Conservation (phyloP, 2,329 filamentous ascomycete genomes). For the Amauroascus verrucosus region DNA sequence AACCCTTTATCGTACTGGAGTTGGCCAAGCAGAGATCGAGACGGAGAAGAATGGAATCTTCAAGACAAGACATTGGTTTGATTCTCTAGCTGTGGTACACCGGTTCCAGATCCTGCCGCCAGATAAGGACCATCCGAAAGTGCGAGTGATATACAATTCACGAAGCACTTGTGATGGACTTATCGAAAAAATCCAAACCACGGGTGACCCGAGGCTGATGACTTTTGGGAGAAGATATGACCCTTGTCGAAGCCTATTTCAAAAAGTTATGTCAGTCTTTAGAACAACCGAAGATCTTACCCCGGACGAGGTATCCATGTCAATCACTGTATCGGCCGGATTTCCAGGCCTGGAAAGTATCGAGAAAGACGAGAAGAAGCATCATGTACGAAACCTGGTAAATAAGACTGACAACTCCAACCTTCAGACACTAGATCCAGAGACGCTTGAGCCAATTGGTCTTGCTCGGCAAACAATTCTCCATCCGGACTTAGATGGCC, state of each 20-base stretch:
- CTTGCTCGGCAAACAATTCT: conserved; percentile 50
- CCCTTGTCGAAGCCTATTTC: conserved; percentile 62
- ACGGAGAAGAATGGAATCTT: conserved; percentile 50
- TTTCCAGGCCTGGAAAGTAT: conserved; percentile 46
- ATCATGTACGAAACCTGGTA: conserved; percentile 41
- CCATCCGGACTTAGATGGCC: conserved; percentile 59
- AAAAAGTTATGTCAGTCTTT: conserved; percentile 59
- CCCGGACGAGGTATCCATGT: conserved; percentile 45
- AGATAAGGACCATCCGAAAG: conserved; percentile 22
- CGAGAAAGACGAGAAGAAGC: conserved; percentile 18
- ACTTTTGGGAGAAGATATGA: conserved; percentile 64
- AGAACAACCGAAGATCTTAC: conserved; percentile 19
- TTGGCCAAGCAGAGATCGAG: conserved; percentile 55
- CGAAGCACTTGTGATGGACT: conserved; percentile 56
- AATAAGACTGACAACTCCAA: conserved; percentile 50
- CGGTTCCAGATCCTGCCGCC: conserved; percentile 56
- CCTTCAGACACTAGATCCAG: conserved; percentile 55
- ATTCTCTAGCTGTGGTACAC: conserved; percentile 62
- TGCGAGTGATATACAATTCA: conserved; percentile 59
- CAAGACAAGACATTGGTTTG: conserved; percentile 66
- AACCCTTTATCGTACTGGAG: conserved; percentile 62
- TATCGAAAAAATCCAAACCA: conserved; percentile 50
- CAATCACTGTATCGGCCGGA: conserved; percentile 56
- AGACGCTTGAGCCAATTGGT: conserved; percentile 62
- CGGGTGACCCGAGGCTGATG: conserved; percentile 47